These are phyloP conservation scores for Oleoguttula mirabilis DNA, from an alignment of 495 filamentous ascomycete genomes.

Conservation along the genomic window DNA sequence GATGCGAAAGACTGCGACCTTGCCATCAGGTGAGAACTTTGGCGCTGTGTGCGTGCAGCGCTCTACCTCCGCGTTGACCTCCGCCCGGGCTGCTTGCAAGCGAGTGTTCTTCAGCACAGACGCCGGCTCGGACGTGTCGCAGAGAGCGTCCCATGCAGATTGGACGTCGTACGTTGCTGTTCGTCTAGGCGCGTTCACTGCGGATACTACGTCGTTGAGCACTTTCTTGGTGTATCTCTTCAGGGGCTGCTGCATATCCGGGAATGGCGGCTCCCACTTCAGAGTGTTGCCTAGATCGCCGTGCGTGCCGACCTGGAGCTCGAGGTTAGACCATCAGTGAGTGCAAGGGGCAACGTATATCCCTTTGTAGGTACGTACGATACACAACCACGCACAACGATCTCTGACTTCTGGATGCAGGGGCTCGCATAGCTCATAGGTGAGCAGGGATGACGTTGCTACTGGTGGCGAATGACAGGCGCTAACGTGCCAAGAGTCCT, in stretches of 20 bases:
- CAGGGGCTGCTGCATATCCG: constrained; percentile 43
- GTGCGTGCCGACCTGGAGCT: constrained; percentile 49
- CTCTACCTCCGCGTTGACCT: constrained; percentile 44
- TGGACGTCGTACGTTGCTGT: constrained; percentile 42
- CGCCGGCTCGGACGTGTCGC: constrained; percentile 28
- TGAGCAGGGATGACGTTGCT: constrained; percentile 43
- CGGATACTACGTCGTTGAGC: constrained; percentile 42
- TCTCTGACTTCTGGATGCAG: constrained; percentile 35
- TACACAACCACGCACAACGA: constrained; percentile 41
- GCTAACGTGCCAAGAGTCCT: constrained; percentile 36
- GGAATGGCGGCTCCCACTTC: constrained; percentile 48
- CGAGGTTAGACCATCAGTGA: too few relatives aligned
- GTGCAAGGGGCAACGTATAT: too few relatives aligned
- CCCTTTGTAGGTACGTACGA: too few relatives aligned
- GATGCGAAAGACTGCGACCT: constrained; percentile 45
- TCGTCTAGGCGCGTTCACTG: constrained; percentile 46
- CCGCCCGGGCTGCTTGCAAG: constrained; percentile 36
- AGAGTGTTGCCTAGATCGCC: constrained; percentile 47
- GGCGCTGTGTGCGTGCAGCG: constrained; percentile 43
- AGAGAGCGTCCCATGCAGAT: constrained; percentile 44
- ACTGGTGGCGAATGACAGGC: constrained; percentile 46
- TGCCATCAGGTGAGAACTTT: constrained; percentile 44
- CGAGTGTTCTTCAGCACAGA: constrained; percentile 35
- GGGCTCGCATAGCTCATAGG: constrained; percentile 42
- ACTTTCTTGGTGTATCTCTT: constrained; percentile 45